Base-by-base conservation (phyloP, 257 asterid genomes). In the Rubia yunnanensis region DNA sequence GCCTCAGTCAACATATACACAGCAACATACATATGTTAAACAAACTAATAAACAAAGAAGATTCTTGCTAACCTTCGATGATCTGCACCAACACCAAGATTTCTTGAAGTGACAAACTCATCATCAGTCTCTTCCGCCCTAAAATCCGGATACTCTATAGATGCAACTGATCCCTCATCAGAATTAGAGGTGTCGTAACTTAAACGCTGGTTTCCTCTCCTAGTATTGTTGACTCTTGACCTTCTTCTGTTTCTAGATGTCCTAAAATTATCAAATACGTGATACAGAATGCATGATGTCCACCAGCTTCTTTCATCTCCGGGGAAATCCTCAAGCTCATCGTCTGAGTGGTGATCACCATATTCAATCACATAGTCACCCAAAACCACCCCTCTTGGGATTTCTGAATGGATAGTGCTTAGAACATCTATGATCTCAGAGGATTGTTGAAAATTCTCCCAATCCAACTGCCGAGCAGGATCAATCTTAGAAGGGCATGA, bases 281-380 rank as follows among this genome's bases (percentile, higher is more conserved):
- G 90, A 82, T 85, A 89, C 20, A 89, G 75, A 64, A 89, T 85
- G 74, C 96, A 89, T 11, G 95, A 89, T 0, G 85, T 85, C 91
- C 91, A 89, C 96, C 96, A 89, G 46, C 81, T 89, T 34, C 95
- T 79, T 57, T 85, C 80, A n/a, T 80, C 83, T 68, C 84, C 77
- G 22, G 77, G 94, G 61, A 83, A 85, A 41, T 85, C 86, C 24
- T 82, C 96, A 56, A 77, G 82, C 52, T 87, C 96, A 70, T 89
- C 95, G 22, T 85, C 94, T 27, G 94, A 89, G 71, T 85, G 73
- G 68, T 85, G 83, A 73, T 85, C 88, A 60, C 96, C 96, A 73
- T 89, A 85, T 73, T 89, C 96, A 49, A 89, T 89, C 67, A 89
- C 96, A 79, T 89, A 89, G 78, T 89, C 96, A 46, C 96, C 95